Conservation (phyloP, 495 filamentous ascomycete species). For the Cercophora sp. region DNA sequence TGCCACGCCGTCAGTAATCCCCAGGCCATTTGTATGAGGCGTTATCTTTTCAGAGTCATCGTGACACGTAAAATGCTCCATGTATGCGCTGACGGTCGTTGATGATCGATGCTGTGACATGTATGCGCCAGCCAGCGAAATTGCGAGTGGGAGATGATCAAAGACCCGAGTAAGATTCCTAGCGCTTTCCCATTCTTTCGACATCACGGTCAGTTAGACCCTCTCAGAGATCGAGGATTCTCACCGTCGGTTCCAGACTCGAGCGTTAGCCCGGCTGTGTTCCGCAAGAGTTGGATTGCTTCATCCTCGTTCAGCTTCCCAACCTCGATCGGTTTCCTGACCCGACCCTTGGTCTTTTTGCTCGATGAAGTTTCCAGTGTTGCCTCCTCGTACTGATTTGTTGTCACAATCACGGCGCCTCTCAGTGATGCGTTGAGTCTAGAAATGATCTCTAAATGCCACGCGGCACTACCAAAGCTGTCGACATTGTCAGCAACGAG, state of each 20-base stretch:
- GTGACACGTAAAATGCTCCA: not conserved
- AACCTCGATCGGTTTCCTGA: too few species aligned
- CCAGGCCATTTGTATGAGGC: not conserved
- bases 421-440: too few species aligned
- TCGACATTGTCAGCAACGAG: not conserved
- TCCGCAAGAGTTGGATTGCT: not conserved
- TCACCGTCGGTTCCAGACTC: not conserved
- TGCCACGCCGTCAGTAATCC: not conserved
- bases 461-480: too few species aligned
- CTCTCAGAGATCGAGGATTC: not conserved
- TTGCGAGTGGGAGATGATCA: not conserved
- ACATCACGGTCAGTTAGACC: too few species aligned
- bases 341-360: too few species aligned
- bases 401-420: too few species aligned
- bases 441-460: too few species aligned
- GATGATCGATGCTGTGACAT: not conserved
- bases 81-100: not conserved
- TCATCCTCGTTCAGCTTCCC: not conserved
- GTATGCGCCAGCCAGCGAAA: not conserved
- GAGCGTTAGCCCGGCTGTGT: not conserved
- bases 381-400: too few species aligned
- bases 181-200: too few species aligned
- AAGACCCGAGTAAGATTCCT: not conserved
- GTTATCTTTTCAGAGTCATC: not conserved
- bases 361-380: too few species aligned